Base-by-base conservation (phyloP, 495 filamentous ascomycete species). In the Annulohypoxylon bovei region DNA sequence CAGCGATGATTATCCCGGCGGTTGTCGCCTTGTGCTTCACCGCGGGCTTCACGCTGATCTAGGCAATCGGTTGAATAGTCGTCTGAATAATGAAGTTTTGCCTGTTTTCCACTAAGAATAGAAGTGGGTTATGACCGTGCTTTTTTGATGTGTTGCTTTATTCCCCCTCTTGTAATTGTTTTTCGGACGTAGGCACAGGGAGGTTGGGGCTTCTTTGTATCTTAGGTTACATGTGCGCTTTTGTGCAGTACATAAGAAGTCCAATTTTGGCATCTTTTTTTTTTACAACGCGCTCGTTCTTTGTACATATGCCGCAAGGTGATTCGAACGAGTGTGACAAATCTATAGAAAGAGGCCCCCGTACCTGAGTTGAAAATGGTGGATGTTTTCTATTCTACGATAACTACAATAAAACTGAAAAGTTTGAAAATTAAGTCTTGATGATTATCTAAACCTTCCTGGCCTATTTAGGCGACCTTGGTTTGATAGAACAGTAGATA, bases 1-100 rank as follows among this genome's bases (percentile, higher is more conserved):
- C 68, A 18, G 20, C 67, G 53, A 72, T 76, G 46, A 59, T 67
- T 44, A 67, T 76, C 61, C 72, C 75, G 27, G 68, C 72, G 23
- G 53, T 77, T 4, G 54, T 77, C 40, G 72, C 75, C 12, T 37
- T 74, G 20, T 75, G 47, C 11, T 71, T 75, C 54, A 70, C 75
- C 2, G 65, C 73, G 5, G 75, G 75, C 6, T 64, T 77, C 69
- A 71, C 62, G 35, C 23, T 77, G 55, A 39, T 77, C 46, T 77
- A 75, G 72, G 49, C n/a, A 25, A 62, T 72, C 55, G 59, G 59
- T 65, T 68, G 55, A 68, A 65, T 68, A 71, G 52, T 47, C 50
- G 18, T 40, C 63, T 63, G 68, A 62, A 71, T 68, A 68, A 69
- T 63, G 65, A 75, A 11, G 22, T 69, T 62, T 68, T 61, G 59